These are phyloP conservation scores for Trichoderma sp. DNA, from an alignment of 2,329 filamentous ascomycete species.

Conservation along the genomic window DNA sequence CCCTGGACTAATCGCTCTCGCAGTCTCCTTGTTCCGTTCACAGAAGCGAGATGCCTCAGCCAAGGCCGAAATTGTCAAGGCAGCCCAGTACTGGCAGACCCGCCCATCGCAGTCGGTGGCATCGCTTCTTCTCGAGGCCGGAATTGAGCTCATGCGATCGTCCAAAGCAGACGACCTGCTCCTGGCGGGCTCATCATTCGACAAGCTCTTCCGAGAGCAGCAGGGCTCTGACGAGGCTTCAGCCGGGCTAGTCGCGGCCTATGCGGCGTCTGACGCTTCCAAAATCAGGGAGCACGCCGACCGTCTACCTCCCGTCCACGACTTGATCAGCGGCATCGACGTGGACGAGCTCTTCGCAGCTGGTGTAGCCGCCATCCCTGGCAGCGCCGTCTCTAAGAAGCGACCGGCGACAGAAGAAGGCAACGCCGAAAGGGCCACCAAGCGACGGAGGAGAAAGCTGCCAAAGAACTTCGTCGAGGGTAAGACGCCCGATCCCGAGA, in stretches of 20 bases:
- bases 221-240: slow-evolving; percentile 66
- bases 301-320: slow-evolving; percentile 59
- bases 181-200: slow-evolving; percentile 75
- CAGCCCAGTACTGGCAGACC: slow-evolving; percentile 75
- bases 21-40: slow-evolving; percentile 73
- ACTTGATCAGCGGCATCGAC: slow-evolving; percentile 59
- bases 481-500: slow-evolving; percentile 82
- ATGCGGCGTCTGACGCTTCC: slow-evolving; percentile 59
- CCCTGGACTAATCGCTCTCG: slow-evolving; percentile 77
- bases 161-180: slow-evolving; percentile 64
- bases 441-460: slow-evolving; percentile 59
- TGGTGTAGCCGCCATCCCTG: slow-evolving; percentile 52
- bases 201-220: slow-evolving; percentile 63
- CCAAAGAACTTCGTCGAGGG: slow-evolving; percentile 72
- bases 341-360: slow-evolving; percentile 60
- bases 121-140: slow-evolving; percentile 77
- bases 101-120: slow-evolving; percentile 47
- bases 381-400: slow-evolving; percentile 45
- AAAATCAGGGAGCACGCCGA: slow-evolving; percentile 54
- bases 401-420: slow-evolving; percentile 39
- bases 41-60: slow-evolving; percentile 72
- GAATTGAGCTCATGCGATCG: slow-evolving; percentile 76
- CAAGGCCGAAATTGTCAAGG: slow-evolving; percentile 71
- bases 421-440: slow-evolving; percentile 41
- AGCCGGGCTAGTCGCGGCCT: slow-evolving; percentile 82